A percentile compares a stretch with the other conserved stretches of the same genome.
Conservation (phyloP, 2,329 filamentous ascomycete species). For the Talaromyces sp. region DNA sequence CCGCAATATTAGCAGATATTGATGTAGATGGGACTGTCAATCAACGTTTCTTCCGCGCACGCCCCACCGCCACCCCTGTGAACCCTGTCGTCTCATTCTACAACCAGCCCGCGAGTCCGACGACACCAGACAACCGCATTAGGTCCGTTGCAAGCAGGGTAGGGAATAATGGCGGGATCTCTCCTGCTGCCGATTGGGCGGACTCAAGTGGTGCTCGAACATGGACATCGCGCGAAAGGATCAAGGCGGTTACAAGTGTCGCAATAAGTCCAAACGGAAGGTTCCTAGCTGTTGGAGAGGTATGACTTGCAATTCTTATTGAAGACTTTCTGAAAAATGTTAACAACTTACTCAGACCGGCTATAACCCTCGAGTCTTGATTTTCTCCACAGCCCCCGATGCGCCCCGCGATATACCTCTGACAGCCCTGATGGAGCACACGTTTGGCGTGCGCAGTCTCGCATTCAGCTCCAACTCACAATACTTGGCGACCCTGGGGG, state of each 20-base stretch:
- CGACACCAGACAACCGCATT: slow-evolving; percentile 55
- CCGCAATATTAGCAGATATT: slow-evolving; percentile 83
- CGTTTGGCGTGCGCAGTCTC: slow-evolving; percentile 81
- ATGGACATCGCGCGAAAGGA: slow-evolving; percentile 84
- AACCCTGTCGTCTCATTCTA: slow-evolving; percentile 58
- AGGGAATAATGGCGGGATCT: slow-evolving; percentile 43
- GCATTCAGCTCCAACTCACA: slow-evolving; percentile 85
- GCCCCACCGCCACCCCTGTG: slow-evolving; percentile 66
- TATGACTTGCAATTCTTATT: slow-evolving; percentile 29
- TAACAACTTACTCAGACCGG: slow-evolving; percentile 59
- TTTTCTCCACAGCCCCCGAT: slow-evolving; percentile 78
- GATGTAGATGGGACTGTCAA: slow-evolving; percentile 61
- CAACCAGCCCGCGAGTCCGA: slow-evolving; percentile 54
- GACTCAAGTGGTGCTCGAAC: slow-evolving; percentile 66
- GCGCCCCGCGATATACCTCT: slow-evolving; percentile 75
- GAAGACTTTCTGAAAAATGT: neutral
- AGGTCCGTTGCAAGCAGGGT: slow-evolving; percentile 57
- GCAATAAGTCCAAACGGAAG: slow-evolving; percentile 82
- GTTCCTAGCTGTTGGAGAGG: slow-evolving; percentile 86
- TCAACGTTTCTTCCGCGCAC: slow-evolving; percentile 88
- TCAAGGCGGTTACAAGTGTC: slow-evolving; percentile 90
- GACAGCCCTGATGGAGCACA: slow-evolving; percentile 83
- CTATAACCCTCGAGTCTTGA: slow-evolving; percentile 83
- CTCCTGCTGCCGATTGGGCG: slow-evolving; percentile 49
- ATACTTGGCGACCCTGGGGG: slow-evolving; percentile 83